Base-by-base conservation (phyloP, 768 basidiomycete genomes). In the Fibroporia radiculosa region DNA sequence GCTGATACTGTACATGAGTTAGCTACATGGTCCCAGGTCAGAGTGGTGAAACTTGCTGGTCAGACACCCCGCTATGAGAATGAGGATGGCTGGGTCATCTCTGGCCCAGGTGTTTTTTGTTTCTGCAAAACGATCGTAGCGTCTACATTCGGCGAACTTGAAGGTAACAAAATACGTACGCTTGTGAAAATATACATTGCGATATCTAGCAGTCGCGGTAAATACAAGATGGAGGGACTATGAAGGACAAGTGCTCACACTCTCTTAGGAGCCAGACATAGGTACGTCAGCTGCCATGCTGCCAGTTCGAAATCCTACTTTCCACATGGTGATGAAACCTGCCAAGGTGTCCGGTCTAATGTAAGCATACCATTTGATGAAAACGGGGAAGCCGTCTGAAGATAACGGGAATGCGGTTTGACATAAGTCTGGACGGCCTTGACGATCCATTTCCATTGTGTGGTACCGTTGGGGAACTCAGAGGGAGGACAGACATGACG, bases 21-120 rank as follows among this genome's bases (percentile, higher is more conserved):
- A 6, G 40, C 7, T 20, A 8, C 20, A 27, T 18, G 14, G 14
- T 13, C 16, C 20, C 19, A 14, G 37, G n/a, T 7, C 33, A 11
- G n/a, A 11, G 3, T 6, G 11, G 14, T 14, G 16, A 4, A 11
- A 66, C 74, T 42, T 51, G 91, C 92, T 80, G 42, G 71, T 73
- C 18, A 93, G 75, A 61, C 82, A 91, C 34, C 76, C 84, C 39
- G 77, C 75, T 34, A 97, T 82, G 39, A 98, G 76, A 23, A 97
- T 74, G 22, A 97, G 74, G 51, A 96, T 92, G 22, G 95, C 95
- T 18, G 95, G 95, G 60, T 98, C 95, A 63, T 98, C 95, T 62
- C 95, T 73, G 16, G 93, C 92, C 93, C 93, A 97, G 13, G 87
- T 91, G 62, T 98, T 96, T 73, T 96, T 97, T 16, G 93, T 97